phyloP scores from a whole-genome alignment of 768 basidiomycete species.

The Antrodiella citrinella region DNA sequence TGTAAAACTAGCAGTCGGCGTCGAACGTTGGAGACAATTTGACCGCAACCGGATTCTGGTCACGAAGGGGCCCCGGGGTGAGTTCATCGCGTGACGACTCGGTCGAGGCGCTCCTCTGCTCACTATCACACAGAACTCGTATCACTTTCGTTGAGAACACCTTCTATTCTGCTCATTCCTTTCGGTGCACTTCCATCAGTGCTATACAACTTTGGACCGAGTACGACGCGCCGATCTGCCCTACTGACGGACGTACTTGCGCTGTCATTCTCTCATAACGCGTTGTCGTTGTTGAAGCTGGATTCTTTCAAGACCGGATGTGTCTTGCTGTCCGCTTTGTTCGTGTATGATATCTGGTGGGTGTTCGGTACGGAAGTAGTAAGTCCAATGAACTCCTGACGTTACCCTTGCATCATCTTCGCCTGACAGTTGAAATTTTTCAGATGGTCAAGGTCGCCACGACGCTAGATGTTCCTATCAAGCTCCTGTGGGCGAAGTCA shows the following conservation, averaged over 20 bases:
- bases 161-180: constrained; percentile 48
- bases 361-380: constrained; percentile 86
- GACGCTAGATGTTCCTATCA: constrained; percentile 86
- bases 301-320: constrained; percentile 88
- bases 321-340: constrained; percentile 74
- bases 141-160: constrained; percentile 45
- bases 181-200: constrained; percentile 57
- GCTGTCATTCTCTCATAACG: constrained; percentile 75
- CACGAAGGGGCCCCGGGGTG: constrained; percentile 42
- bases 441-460: constrained; percentile 95
- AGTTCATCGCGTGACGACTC: constrained; percentile 15
- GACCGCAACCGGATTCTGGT: constrained; percentile 35
- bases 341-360: constrained; percentile 95
- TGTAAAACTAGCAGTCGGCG: constrained; percentile 40
- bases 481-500: constrained; percentile 81
- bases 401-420: not conserved
- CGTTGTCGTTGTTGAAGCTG: constrained; percentile 69
- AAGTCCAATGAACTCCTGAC: constrained; percentile 21
- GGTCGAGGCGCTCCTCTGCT: constrained; percentile 13
- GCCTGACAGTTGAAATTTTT: too few relatives aligned
- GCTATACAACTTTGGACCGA: constrained; percentile 43
- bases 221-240: constrained; percentile 45
- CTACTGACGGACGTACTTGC: constrained; percentile 69
- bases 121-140: constrained; percentile 23
- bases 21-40: constrained; percentile 49